Evolutionary conservation across 768 basidiomycete species (phyloP), one percentile per base, ranked within the genome.

Genomic region (Leccinum variicolor): DNA sequence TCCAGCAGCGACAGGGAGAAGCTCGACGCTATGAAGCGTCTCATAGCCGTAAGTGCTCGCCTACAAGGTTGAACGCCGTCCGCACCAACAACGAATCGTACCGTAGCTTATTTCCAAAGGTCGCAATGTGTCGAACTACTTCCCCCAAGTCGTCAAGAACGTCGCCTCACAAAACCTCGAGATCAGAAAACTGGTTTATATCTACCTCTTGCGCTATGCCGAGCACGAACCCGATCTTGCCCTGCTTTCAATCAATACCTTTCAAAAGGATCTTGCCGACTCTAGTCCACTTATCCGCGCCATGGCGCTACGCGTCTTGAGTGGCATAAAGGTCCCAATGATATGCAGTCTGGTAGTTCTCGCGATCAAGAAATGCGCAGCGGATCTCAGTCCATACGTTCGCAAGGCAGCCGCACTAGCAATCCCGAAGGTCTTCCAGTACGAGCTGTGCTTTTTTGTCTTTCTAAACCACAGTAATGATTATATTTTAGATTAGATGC

Each of bases 121-220:
- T 50, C 87, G 92, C 54, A 89, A 93, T 63, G 92, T 97, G 62
- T 89, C 94, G 25, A 84, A 88, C 59, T 95, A 94, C 81, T 98
- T 98, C 67, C 91, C 97, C 5, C 90, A 91, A 68, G 97, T 99
- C 26, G 94, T 98, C 66, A 98, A 95, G 78, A 95, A 95, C 65
- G 96, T 98, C 41, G 93, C 93, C 2, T 91, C 94, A 3, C 84
- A 86, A 55, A 92, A 92, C 68, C 84, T 98, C 50, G 94, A 97
- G 73, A 89, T 96, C 66, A 86, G 96, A 58, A 98, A 98, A 75
- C 85, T 99, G 53, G 94, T 98, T 39, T 98, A 98, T 73, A 96
- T 98, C 62, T 99, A 96, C 76, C 87, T 99, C 62, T 78, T 98
- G 47, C 88, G 93, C 58, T 95, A 97, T 73, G 94, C 97, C 51